Evolutionary conservation across 306 rosid species (phyloP).

Genomic region (Glycine latifolia): DNA sequence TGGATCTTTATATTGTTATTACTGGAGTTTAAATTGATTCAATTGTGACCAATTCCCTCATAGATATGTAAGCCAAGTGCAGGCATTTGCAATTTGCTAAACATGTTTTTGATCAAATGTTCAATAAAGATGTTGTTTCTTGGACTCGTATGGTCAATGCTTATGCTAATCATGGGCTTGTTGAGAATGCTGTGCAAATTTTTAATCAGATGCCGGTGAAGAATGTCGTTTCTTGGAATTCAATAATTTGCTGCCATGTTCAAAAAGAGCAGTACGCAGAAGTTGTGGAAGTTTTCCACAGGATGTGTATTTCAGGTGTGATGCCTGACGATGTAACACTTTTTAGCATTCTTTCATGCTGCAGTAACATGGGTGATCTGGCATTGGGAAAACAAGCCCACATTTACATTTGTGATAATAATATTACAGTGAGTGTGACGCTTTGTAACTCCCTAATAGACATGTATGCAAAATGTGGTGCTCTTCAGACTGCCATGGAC

Average conservation of each 20-base stretch:
- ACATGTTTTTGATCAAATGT: conserved; percentile 58
- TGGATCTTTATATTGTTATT: conserved; percentile 60
- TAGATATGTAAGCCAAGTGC: conserved; percentile 81
- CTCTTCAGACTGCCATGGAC: conserved; percentile 59
- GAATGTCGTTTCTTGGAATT: conserved; percentile 84
- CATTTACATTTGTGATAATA: conserved; percentile 47
- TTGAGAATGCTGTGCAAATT: conserved; percentile 52
- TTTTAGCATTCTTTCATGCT: conserved; percentile 66
- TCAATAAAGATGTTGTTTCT: conserved; percentile 67
- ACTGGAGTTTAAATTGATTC: conserved; percentile 62
- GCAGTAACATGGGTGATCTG: conserved; percentile 76
- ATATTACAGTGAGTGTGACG: conserved; percentile 48
- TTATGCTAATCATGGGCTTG: conserved; percentile 63
- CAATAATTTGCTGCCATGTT: conserved; percentile 70
- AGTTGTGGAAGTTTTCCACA: conserved; percentile 64
- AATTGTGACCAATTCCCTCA: conserved; percentile 64
- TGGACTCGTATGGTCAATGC: conserved; percentile 74
- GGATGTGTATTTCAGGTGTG: conserved; percentile 61
- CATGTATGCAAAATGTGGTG: conserved; percentile 81
- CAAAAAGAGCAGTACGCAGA: conserved; percentile 61
- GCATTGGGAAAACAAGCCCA: conserved; percentile 65
- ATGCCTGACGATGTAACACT: conserved; percentile 73
- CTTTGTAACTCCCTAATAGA: conserved; percentile 66
- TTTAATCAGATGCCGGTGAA: conserved; percentile 68
- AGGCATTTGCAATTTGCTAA: conserved; percentile 59